phyloP scores from a whole-genome alignment of 495 filamentous ascomycete species.

The Xylaria longipes region DNA sequence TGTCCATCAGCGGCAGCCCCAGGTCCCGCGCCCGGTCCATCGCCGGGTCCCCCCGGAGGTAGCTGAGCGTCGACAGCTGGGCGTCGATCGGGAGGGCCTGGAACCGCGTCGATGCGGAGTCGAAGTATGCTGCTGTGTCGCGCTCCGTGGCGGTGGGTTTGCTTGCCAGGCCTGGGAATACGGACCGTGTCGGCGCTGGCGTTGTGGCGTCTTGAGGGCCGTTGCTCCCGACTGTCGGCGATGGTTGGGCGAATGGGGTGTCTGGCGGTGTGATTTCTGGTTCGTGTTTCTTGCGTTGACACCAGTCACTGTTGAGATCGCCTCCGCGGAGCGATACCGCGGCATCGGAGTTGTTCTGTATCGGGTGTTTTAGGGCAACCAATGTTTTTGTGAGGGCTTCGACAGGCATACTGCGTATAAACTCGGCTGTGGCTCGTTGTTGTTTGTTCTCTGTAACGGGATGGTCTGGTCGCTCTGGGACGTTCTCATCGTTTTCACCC shows the following conservation, averaged over 20 bases:
- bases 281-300: background rate
- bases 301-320: background rate
- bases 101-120: background rate
- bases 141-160: background rate
- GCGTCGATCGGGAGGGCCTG: background rate
- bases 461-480: background rate
- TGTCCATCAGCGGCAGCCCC: background rate
- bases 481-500: background rate
- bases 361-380: background rate
- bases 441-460: background rate
- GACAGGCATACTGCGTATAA: background rate
- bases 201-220: too few relatives aligned
- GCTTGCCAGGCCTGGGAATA: too few relatives aligned
- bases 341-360: background rate
- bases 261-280: background rate
- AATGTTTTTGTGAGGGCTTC: too few relatives aligned
- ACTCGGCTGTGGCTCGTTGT: background rate
- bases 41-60: background rate
- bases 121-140: background rate
- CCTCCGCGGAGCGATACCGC: background rate
- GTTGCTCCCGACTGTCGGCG: too few relatives aligned
- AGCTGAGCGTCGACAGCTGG: background rate
- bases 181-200: too few relatives aligned
- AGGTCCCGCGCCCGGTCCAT: background rate
- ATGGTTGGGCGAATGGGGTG: too few relatives aligned